Evolutionary conservation across 2,329 filamentous ascomycete species (phyloP), one percentile per base, ranked within the genome.

Genomic region (Massarina eburnea): DNA sequence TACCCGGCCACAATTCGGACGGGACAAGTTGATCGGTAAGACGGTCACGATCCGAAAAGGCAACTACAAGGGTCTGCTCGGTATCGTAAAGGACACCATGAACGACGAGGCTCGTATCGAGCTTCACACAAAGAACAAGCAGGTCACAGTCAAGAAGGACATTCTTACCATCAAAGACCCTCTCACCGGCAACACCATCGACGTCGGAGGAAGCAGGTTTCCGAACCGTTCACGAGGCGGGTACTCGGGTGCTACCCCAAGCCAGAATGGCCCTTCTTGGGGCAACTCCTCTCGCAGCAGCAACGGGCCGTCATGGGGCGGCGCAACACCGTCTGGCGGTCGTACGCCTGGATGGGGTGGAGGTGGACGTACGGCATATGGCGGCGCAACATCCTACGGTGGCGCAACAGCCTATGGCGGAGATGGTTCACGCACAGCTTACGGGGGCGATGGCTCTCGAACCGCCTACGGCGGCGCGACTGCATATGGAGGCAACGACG

Each of bases 61-160:
- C 21, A 84, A 87, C 18, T 91, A 92, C 76, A 99, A 99, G 73
- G 92, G 92, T 45, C 79, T 96, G 34, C 77, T 97, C 33, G 94
- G 94, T 59, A 95, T 96, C 55, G 91, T 99, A 59, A 96, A 96
- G 67, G 92, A 97, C 66, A 88, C 92, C 1, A 95, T 89, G 6
- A 91, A 95, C 59, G 82, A 82, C 3, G 83, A 88, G 61, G 92
- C 90, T 22, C 87, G 91, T 52, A 88, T 99, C 33, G 94, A 99
- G 72, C 76, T 99, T 30, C 92, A 97, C 67, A 91, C 91, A 5
- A 96, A 95, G 76, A 89, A 85, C 73, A 97, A 96, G 77, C 87
- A 89, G 14, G 83, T 97, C 51, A 91, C 86, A 7, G 83, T 97
- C 27, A 81, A 84, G 17, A 95, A 95, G 66, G 85, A 88, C 9